Base-by-base conservation (phyloP, 73 alveolate species). In the Paramecium primaurelia region DNA sequence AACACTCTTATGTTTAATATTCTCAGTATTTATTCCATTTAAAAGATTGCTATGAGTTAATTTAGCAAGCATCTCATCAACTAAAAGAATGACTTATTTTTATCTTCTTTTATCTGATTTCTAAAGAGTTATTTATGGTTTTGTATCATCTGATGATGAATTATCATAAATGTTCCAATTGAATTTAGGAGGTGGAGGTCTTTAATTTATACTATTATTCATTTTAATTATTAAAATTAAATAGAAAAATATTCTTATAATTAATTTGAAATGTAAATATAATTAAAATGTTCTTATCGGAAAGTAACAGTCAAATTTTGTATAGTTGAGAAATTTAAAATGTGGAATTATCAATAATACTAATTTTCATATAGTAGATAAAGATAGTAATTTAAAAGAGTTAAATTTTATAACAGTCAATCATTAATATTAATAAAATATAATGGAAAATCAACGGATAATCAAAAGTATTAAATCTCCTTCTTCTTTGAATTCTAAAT, bases 131-230 rank as follows among this genome's bases (percentile, higher is more conserved):
- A 64, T 28, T 64, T 64, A 10, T 7, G 54, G 5, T 64, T 64
- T 64, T 12, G 87, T 73, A 12, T 73, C 87, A 10, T 73, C 87
- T 36, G 60, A 36, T 5, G 58, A 37, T 14, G 47, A 34, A 18
- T 73, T 12, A 36, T 73, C 87, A 2, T 30, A 14, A 9, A 37
- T 73, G 8, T 73, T 37, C 58, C 58, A 40, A 36, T 73, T 73
- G 34, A 73, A 73, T 37, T 73, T 73, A 2, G 87, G 87, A 1
- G 59, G 40, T 37, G 87, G 87, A n/a, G 87, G 87, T 40, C 59
- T 73, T 73, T 73, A 37, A 54, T 54, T 54, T 5, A 54, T 54
- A 18, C 20, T 54, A 22, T 14, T 18, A 18, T 54, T 54, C 69
- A 54, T 54, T 64, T 32, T 64, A 9, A 64, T 28, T 16, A 18